These are phyloP conservation scores for Ormosia emarginata DNA, from an alignment of 306 rosid genomes.

Conservation along the genomic window DNA sequence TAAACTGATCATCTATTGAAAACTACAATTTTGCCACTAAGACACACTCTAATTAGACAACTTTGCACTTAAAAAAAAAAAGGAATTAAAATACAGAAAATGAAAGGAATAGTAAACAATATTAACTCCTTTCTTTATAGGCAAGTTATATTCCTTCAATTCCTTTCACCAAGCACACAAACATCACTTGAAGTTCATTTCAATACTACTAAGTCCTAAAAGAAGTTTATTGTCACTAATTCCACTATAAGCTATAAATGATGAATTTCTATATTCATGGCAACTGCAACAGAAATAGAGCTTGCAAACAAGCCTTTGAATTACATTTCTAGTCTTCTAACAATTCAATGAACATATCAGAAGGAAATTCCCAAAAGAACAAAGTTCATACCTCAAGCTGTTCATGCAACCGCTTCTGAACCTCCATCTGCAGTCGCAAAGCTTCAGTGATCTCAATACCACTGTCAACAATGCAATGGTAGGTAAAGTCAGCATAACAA, in stretches of 20 bases:
- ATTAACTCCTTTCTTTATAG: background rate
- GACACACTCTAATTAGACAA: background rate
- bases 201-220: background rate
- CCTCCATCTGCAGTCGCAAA: constrained; percentile 98
- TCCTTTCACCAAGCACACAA: constrained; percentile 14
- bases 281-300: constrained; percentile 20
- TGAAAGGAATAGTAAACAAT: background rate
- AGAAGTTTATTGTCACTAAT: background rate
- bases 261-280: background rate
- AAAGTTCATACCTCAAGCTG: constrained; percentile 82
- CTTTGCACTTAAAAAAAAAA: background rate
- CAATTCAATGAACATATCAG: constrained; percentile 14
- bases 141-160: constrained; percentile 1
- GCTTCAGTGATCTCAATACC: constrained; percentile 97
- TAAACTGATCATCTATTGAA: background rate
- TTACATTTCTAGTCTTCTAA: constrained; percentile 11
- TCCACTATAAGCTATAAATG: background rate
- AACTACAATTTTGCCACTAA: background rate
- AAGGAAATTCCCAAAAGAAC: constrained; percentile 16
- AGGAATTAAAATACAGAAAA: background rate
- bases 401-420: constrained; percentile 94
- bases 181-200: background rate
- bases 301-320: constrained; percentile 15
- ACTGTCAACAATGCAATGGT: constrained; percentile 41
- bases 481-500: constrained; percentile 22